phyloP scores from a whole-genome alignment of 805 yeast genomes.

The Saturnispora sanitii region DNA sequence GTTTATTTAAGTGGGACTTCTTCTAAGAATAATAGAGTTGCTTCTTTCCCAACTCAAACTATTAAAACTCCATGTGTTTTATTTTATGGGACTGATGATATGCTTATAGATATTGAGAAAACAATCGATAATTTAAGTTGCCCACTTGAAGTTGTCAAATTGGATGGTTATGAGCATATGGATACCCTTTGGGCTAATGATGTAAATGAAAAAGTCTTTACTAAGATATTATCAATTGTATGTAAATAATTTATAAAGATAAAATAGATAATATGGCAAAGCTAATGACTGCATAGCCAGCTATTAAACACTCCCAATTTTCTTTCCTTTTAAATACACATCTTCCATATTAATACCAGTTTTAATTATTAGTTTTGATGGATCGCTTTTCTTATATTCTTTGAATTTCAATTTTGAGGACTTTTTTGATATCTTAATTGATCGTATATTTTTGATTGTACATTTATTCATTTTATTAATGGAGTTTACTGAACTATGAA shows the following conservation, averaged over 20 bases:
- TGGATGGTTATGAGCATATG: conserved; percentile 73
- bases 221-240: conserved; percentile 10
- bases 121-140: conserved; percentile 62
- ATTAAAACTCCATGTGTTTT: conserved; percentile 69
- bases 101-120: conserved; percentile 75
- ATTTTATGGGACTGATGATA: conserved; percentile 72
- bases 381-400: background rate
- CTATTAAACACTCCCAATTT: background rate
- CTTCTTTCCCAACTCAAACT: conserved; percentile 53
- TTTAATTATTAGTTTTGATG: background rate
- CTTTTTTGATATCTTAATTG: background rate
- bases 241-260: background rate
- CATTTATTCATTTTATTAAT: background rate
- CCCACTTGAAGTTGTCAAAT: conserved; percentile 31
- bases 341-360: conserved; percentile 1
- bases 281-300: background rate
- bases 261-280: background rate
- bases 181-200: conserved; percentile 84
- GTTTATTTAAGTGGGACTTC: conserved; percentile 21
- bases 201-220: conserved; percentile 39
- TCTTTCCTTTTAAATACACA: background rate
- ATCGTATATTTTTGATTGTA: background rate
- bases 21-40: conserved; percentile 34
- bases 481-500: background rate
- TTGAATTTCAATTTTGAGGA: background rate